Conservation (phyloP, 2,329 filamentous ascomycete species). For the Lachnellula subtilissima region DNA sequence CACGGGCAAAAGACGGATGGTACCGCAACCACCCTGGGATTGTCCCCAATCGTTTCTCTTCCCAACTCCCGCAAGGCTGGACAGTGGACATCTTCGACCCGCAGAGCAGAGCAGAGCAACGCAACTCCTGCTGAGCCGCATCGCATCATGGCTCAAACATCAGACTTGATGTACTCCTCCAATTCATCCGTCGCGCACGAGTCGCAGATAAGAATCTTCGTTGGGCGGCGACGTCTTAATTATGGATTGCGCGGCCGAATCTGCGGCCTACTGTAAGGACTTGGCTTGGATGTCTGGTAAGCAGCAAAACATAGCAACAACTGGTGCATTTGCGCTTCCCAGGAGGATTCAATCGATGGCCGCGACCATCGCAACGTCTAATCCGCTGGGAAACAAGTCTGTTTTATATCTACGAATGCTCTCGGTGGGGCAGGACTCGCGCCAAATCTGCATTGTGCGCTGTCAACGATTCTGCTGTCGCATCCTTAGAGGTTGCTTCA, state of each 20-base stretch:
- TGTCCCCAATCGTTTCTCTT: neutral
- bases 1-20: no score
- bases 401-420: constrained; percentile 16
- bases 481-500: constrained; percentile 5
- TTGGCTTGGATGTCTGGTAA: constrained; percentile 12
- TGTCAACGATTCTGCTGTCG: constrained; percentile 24
- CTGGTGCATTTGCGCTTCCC: neutral
- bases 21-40: no score
- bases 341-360: constrained; percentile 1
- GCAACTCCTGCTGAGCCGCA: neutral
- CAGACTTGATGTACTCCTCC: constrained; percentile 2
- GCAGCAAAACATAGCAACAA: constrained; percentile 5
- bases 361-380: constrained; percentile 1
- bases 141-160: constrained; percentile 4
- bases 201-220: neutral
- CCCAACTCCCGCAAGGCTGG: neutral
- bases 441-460: constrained; percentile 26
- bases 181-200: constrained; percentile 2
- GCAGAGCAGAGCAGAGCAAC: neutral
- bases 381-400: constrained; percentile 6
- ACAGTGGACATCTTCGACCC: neutral
- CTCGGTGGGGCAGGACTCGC: constrained; percentile 17
- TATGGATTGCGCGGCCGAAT: constrained; percentile 1
- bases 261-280: constrained; percentile 8
- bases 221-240: constrained; percentile 11